Base-by-base conservation (phyloP, 2,329 filamentous ascomycete species). In the Trematosphaeria pertusa region DNA sequence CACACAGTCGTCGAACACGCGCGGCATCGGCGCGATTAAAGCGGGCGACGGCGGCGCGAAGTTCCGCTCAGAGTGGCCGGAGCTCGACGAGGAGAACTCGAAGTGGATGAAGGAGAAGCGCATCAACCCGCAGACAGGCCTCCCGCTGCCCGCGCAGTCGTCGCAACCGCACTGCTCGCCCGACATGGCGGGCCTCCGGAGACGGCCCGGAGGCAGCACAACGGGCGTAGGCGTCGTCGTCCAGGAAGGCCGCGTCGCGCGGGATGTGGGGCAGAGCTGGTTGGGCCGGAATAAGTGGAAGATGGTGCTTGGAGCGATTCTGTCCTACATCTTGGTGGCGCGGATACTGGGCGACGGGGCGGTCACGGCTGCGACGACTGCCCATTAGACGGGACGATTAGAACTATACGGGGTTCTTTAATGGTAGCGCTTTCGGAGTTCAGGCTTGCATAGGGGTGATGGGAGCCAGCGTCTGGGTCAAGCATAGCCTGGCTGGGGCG, bases 41-140 rank as follows among this genome's bases (percentile, higher is more conserved):
- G 88, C 88, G 3, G 94, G 94, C 17, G 94, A 99, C 67, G 92
- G 92, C 10, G 94, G 94, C 3, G 84, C 87, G 62, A 96, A 95
- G 75, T 99, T 99, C 71, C 83, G 86, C 45, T 78, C 83, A 9
- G 91, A 97, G 74, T 99, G 92, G 91, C 85, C 90, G 12, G 93
- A 97, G 36, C 66, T 96, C 17, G 91, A 99, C 67, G 78, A 82
- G 54, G 89, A 94, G 77, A 99, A 99, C 69, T 89, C 87, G 86
- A 85, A 85, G 63, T 97, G 90, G 91, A 95, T 99, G 80, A 85
- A 85, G 67, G 85, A 91, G 65, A 85, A 89, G 66, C 84, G 85
- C 56, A 85, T 99, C 58, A 91, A 99, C 71, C 75, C 82, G 5
- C 76, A 78, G 8, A 96, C 90, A 0, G 94, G 94, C 1, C 81